A percentile compares a stretch with the other conserved stretches of the same genome.
phyloP scores from a whole-genome alignment of 805 yeast genomes.

The Henningerozyma blattae region DNA sequence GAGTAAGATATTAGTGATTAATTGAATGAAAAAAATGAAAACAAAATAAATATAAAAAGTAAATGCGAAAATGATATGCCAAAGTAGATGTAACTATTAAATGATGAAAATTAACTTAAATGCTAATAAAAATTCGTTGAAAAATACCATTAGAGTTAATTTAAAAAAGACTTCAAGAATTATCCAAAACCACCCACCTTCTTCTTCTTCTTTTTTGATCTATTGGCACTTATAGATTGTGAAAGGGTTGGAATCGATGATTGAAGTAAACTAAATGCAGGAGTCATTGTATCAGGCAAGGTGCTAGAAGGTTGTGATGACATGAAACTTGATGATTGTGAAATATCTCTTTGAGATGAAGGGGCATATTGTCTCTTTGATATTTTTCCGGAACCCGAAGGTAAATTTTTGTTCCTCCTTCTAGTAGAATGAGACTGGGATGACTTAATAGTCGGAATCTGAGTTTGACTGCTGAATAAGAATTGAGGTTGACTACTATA shows the following conservation, averaged over 20 bases:
- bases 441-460: constrained; percentile 20
- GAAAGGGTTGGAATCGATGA: constrained; percentile 9
- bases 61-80: too few relatives aligned
- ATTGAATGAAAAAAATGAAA: too few relatives aligned
- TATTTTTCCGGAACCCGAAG: not conserved
- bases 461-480: constrained; percentile 12
- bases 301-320: constrained; percentile 4
- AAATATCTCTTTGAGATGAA: too few relatives aligned
- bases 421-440: constrained; percentile 10
- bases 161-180: too few relatives aligned
- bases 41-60: too few relatives aligned
- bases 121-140: too few relatives aligned
- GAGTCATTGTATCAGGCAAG: constrained; percentile 21
- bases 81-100: too few relatives aligned
- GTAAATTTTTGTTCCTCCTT: constrained; percentile 1
- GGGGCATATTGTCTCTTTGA: too few relatives aligned
- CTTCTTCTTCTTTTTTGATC: constrained; percentile 13
- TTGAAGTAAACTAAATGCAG: constrained; percentile 23
- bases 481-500: constrained; percentile 11
- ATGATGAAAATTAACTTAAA: too few relatives aligned
- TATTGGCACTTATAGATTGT: constrained; percentile 9
- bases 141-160: too few relatives aligned
- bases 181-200: constrained; percentile 39
- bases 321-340: too few relatives aligned
- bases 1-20: too few relatives aligned